phyloP scores from a whole-genome alignment of 169 alveolate species.

The Eimeria maxima region DNA sequence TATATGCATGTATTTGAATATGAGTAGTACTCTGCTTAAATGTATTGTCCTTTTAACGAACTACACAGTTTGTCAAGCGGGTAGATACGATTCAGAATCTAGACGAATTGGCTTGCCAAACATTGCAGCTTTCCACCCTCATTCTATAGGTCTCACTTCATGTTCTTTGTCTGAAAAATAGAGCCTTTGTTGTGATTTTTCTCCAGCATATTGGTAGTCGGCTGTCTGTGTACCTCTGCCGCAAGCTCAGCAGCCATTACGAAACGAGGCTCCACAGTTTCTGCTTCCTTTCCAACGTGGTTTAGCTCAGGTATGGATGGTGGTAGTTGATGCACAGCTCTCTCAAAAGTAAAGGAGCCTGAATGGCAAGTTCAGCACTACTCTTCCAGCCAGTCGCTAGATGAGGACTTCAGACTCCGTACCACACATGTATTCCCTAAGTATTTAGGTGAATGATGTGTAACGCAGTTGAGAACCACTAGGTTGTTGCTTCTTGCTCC shows the following conservation, averaged over 20 bases:
- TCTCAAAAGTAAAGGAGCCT: constrained; percentile 79
- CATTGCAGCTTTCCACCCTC: too few species aligned
- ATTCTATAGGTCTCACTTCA: constrained; percentile 45
- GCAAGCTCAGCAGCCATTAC: constrained; percentile 70
- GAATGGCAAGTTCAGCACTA: not conserved
- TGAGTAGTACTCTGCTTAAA: constrained; percentile 81
- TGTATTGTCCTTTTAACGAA: constrained; percentile 74
- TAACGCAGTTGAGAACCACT: not conserved
- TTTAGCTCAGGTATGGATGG: constrained; percentile 75
- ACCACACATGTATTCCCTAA: not conserved
- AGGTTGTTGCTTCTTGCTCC: not conserved
- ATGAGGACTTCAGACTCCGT: not conserved
- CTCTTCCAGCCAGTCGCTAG: not conserved
- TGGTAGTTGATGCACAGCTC: constrained; percentile 23
- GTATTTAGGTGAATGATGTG: not conserved
- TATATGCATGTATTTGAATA: constrained; percentile 85
- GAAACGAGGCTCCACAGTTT: constrained; percentile 69
- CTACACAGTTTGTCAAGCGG: too few species aligned
- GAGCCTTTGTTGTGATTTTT: constrained; percentile 73
- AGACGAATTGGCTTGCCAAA: not conserved
- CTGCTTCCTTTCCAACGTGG: constrained; percentile 63
- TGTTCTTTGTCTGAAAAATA: constrained; percentile 71
- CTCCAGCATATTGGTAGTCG: constrained; percentile 25
- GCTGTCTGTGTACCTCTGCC: constrained; percentile 71
- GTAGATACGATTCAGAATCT: not conserved